Base-by-base conservation (phyloP, 202 grass and related monocot species). In the Panicum hallii region DNA sequence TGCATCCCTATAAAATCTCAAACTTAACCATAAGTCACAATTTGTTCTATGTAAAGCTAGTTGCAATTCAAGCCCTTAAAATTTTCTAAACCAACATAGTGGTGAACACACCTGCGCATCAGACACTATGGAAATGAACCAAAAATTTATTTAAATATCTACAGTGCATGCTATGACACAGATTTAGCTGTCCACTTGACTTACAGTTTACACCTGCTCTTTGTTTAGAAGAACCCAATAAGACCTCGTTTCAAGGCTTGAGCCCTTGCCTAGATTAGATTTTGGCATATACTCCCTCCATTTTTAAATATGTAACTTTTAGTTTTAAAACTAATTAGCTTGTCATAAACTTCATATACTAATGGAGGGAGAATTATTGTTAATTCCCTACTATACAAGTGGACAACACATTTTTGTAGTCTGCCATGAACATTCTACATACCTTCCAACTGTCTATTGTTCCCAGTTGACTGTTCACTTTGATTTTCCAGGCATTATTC, bases 401-500 rank as follows among this genome's bases (percentile, higher is more conserved):
- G 47, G 1, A 12, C 26, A 50, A 3, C 16, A 81, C 8, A 43
- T 11, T 54, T 63, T 53, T 53, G 65, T 15, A 45, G 36, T 41
- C 0, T 7, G 30, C 10, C 32, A 74, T 58, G 69, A 75, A 53
- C 9, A 47, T 54, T 72, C 38, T 52, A 63, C 75, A 23, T 89
- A 98, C 96, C 93, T 95, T 92, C 96, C 93, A 98, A 42, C 88
- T 95, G 70, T 95, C 93, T 79, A 98, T 94, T 74, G 87, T 98
- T 89, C 96, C 96, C 22, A 85, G 66, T 42, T 62, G 84, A 73
- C 75, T 92, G 81, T 98, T 95, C 20, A 98, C 23, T 90, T 94
- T 90, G 72, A 98, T 95, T 86, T 95, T 56, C 96, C 96, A 98
- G 1, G 70, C 69, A 6, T 84, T 86, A 47, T 83, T 85, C 81